Base-by-base conservation (phyloP, 2,329 filamentous ascomycete species). In the Microdochium paspali region DNA sequence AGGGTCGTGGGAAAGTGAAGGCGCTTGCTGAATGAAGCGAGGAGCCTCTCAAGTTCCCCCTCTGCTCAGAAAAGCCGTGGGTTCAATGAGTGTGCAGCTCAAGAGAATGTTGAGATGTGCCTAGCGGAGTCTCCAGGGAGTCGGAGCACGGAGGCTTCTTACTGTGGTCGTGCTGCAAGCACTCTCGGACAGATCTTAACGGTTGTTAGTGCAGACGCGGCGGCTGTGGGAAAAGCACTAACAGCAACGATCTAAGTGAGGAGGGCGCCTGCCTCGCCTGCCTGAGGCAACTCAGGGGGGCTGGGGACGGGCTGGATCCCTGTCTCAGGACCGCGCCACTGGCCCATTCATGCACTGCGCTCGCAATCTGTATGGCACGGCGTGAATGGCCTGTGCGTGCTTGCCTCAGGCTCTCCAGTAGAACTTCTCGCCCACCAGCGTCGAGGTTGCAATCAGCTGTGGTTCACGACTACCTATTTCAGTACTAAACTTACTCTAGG, bases 201-300 rank as follows among this genome's bases (percentile, higher is more conserved):
- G 2, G 21, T 35, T 56, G 54, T 50, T 54, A 56, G 47, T 25
- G 21, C 23, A 23, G 35, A 4, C 10, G 9, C 2, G 10, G 3
- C n/a, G 44, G 30, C 40, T 18, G 44, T 35, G n/a, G 44, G 35
- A 35, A 13, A 10, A 45, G 24, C 49, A 48, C 46, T 53, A 58
- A 53, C 49, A 56, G 26, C 10, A 40, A 45, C 47, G 50, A 62
- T 58, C 60, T 54, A 51, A 52, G 52, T 56, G 43, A 24, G 20
- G 57, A 58, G 59, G 42, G 47, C 31, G 32, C 39, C 21, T 18
- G 42, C 15, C 28, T 44, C 31, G 32, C 39, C 21, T 18, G 42
- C 15, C 28, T 44, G 47, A 32, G 25, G n/a, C 25, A 47, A 46
- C 30, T 46, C 31, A 35, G 44, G 47, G n/a, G 46, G 47, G 54